Base-by-base conservation (phyloP, 2,329 filamentous ascomycete species). In the Aspergillus carbonarius region DNA sequence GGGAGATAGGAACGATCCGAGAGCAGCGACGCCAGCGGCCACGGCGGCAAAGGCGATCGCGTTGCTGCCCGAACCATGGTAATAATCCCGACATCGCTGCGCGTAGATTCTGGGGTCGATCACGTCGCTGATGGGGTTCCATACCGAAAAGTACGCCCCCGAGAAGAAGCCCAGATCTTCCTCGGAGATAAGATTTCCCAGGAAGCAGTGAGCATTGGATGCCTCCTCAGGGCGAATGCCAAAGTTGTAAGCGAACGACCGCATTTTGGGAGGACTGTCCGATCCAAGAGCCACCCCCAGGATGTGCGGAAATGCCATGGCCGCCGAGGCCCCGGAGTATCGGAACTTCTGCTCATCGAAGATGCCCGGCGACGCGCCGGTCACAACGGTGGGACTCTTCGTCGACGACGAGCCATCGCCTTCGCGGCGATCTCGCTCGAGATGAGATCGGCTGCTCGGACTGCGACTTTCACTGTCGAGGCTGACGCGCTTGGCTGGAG, bases 221-320 rank as follows among this genome's bases (percentile, higher is more conserved):
- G 65, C 57, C 58, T 71, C 69, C 18, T 71, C 69, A 0, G 69
- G 69, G 8, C 69, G 68, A 32, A 71, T 66, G 8, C 70, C 70
- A 58, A 72, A 72, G 60, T 70, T 72, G 59, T 70, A 71, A 5
- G 70, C 68, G n/a, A 67, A 64, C 1, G 70, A 70, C 2, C 57
- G 44, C 32, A 63, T 62, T 42, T 69, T 67, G 2, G 70, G 69
- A 57, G 67, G 68, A 25, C 42, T 65, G 37, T 67, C 59, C 10
- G 68, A 68, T 1, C 69, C 69, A 8, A 71, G 63, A 60, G 67
- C 64, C 55, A 64, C 37, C 12, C 69, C 65, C 17, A 72, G 46
- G 15, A 72, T 62, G 25, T 71, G 68, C 18, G 69, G 69, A 18
- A 72, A 72, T 27, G 67, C 67, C 68, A 67, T 72, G 50, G 69